Percentiles rank a stretch among this genome's conserved stretches.
These are phyloP conservation scores for Pelargonium nanum DNA, from an alignment of 345 rosid genomes.

Conservation along the genomic window DNA sequence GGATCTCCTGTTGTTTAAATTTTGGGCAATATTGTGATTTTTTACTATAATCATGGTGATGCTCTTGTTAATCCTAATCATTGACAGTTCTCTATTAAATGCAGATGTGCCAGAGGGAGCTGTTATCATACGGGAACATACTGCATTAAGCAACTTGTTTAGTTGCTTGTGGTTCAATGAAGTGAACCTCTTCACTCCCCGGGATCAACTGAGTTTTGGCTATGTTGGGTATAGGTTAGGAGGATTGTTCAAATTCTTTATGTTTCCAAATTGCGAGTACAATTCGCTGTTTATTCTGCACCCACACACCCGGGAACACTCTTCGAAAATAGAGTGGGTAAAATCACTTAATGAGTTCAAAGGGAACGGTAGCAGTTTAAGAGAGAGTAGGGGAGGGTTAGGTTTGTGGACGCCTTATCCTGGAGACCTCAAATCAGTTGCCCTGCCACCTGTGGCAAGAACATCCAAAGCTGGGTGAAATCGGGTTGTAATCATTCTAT, in stretches of 20 bases:
- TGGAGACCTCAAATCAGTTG: conserved; percentile 59
- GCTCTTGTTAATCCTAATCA: neutral
- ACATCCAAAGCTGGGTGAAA: conserved; percentile 86
- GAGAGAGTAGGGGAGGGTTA: conserved; percentile 79
- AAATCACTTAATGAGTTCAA: conserved; percentile 56
- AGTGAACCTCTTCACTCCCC: conserved; percentile 88
- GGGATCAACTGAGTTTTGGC: conserved; percentile 96
- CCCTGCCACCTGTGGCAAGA: conserved; percentile 55
- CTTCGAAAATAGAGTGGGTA: conserved; percentile 94
- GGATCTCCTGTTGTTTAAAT: no score
- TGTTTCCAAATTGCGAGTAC: conserved; percentile 95
- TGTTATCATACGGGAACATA: conserved; percentile 73
- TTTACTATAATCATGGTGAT: no score
- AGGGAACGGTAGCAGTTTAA: conserved; percentile 72
- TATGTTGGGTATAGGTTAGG: conserved; percentile 67
- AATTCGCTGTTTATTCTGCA: conserved; percentile 74
- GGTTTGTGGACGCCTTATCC: conserved; percentile 96
- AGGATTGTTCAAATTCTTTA: conserved; percentile 56
- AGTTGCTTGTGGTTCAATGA: conserved; percentile 97
- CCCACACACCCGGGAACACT: conserved; percentile 91
- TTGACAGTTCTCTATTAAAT: conserved; percentile 9
- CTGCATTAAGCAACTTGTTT: conserved; percentile 66
- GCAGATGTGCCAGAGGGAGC: conserved; percentile 99
- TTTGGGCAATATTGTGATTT: no score
- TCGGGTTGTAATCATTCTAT: neutral